Evolutionary conservation across 2,329 filamentous ascomycete species (phyloP).

Genomic region (Aspergillus luchuensis): DNA sequence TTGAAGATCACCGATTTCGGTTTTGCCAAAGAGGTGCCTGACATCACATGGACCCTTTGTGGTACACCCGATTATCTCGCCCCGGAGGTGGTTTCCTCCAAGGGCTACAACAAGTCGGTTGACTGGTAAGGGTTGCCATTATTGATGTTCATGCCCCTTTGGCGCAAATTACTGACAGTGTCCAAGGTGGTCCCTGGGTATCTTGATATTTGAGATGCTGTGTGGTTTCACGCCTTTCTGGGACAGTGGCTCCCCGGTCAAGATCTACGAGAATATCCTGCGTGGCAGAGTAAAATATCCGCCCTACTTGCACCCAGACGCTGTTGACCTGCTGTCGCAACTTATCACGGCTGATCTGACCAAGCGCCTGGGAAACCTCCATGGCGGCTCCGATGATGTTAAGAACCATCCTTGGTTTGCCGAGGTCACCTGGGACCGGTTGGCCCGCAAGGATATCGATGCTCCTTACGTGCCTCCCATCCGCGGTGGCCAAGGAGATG

Average conservation of each 20-base stretch:
- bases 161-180: conserved; percentile 7
- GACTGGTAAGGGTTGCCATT: conserved; percentile 73
- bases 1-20: conserved; percentile 98
- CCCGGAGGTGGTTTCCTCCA: conserved; percentile 97
- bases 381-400: conserved; percentile 85
- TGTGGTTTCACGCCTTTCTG: conserved; percentile 99
- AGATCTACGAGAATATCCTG: conserved; percentile 99
- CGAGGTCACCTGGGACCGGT: conserved; percentile 95
- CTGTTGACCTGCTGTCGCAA: conserved; percentile 86
- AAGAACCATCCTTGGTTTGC: conserved; percentile 96
- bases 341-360: conserved; percentile 94
- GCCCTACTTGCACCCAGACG: conserved; percentile 90
- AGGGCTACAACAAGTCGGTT: conserved; percentile 99
- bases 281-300: conserved; percentile 96
- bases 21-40: conserved; percentile 95
- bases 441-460: conserved; percentile 95
- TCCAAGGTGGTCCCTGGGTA: conserved; percentile 92
- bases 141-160: too few relatives aligned
- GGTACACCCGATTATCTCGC: conserved; percentile 97
- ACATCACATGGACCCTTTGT: conserved; percentile 99
- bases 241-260: conserved; percentile 96
- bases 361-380: conserved; percentile 91
- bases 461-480: conserved; percentile 97
- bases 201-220: conserved; percentile 99
- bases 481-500: conserved; percentile 88